Conservation (phyloP, 805 yeast species). For the Myxozyma mucilagina region DNA sequence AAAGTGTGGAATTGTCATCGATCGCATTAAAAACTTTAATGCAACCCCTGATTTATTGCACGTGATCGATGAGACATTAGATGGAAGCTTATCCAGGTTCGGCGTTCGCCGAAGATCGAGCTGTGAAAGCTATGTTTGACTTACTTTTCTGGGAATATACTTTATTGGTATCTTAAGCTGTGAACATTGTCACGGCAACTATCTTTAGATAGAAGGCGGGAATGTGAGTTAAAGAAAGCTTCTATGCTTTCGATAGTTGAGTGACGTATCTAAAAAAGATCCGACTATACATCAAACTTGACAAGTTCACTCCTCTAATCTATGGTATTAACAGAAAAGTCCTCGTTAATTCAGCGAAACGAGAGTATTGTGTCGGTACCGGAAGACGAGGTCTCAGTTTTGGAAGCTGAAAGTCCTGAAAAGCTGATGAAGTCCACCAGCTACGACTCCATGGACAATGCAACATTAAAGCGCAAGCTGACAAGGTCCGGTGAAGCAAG, state of each 20-base stretch:
- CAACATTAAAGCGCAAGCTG: conserved; percentile 4
- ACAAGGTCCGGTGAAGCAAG: neutral
- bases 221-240: no score
- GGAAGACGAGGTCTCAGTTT: neutral
- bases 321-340: conserved; percentile 6
- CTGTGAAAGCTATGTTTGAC: neutral
- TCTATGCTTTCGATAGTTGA: no score
- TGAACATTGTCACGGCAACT: neutral
- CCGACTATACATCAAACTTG: neutral
- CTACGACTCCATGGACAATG: conserved; percentile 2
- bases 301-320: neutral
- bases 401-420: neutral
- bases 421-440: neutral
- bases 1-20: no score
- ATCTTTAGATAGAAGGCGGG: neutral
- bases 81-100: neutral
- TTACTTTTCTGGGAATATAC: neutral
- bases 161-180: conserved; percentile 3
- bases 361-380: neutral
- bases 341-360: neutral
- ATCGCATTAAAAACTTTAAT: neutral
- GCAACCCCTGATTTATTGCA: no score
- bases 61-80: neutral
- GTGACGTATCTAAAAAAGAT: neutral
- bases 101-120: conserved; percentile 5